Evolutionary conservation across 768 basidiomycete species (phyloP).

Genomic region (Boletus barrowsii): DNA sequence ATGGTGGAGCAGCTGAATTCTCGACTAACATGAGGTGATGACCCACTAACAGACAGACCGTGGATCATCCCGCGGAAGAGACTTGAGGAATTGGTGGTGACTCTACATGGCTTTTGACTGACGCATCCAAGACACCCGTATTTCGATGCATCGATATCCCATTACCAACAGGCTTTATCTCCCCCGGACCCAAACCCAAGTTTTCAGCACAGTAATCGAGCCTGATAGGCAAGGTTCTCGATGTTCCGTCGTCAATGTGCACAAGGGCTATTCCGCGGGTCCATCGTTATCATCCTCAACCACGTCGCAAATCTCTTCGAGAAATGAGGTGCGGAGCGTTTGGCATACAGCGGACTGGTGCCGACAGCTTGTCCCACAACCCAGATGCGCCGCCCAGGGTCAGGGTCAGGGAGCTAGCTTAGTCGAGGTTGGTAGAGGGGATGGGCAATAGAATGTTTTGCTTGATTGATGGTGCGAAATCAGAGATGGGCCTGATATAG

Average conservation of each 20-base stretch:
- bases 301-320: conserved; percentile 45
- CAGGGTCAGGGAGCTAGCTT: neutral
- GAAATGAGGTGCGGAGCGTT: conserved; percentile 46
- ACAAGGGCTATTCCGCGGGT: too few species aligned
- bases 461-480: conserved; percentile 10
- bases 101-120: neutral
- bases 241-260: neutral
- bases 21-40: neutral
- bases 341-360: conserved; percentile 5
- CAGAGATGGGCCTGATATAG: conserved; percentile 35
- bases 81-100: neutral
- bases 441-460: neutral
- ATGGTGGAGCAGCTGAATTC: neutral
- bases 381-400: neutral
- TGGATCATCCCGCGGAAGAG: neutral
- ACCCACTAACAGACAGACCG: neutral
- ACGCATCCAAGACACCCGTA: too few species aligned
- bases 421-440: neutral
- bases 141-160: neutral
- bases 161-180: neutral
- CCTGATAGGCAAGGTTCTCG: neutral
- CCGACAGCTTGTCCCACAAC: neutral
- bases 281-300: too few species aligned
- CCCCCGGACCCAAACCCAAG: too few species aligned
- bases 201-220: too few species aligned